These are phyloP conservation scores for Naumovozyma baii DNA, from an alignment of 805 yeast species.

Conservation along the genomic window DNA sequence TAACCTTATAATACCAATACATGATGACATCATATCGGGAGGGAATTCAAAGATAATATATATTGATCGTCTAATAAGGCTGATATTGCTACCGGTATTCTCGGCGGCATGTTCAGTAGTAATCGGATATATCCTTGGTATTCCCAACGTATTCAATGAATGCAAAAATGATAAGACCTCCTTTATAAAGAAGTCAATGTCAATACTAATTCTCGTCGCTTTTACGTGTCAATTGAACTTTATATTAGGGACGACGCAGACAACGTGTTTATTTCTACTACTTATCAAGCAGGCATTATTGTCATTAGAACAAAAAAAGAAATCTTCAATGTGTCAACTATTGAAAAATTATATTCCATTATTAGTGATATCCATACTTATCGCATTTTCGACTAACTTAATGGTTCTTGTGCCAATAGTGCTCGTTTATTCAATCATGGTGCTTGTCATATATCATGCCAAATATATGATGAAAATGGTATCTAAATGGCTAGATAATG, in stretches of 20 bases:
- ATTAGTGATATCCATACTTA: not conserved
- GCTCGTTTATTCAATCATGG: not conserved
- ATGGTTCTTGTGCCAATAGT: not conserved
- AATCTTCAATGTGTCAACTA: not conserved
- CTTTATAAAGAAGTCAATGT: not conserved
- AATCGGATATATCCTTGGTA: not conserved
- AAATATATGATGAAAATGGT: not conserved
- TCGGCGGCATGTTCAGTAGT: not conserved
- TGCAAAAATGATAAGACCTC: not conserved
- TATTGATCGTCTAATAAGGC: conserved; percentile 2
- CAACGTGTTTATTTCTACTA: conserved; percentile 13
- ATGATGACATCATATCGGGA: conserved; percentile 3
- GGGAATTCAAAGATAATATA: not conserved
- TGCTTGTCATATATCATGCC: no score
- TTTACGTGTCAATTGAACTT: conserved; percentile 4
- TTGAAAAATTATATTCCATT: not conserved
- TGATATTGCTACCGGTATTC: conserved; percentile 3
- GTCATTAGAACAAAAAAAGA: not conserved
- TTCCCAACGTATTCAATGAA: not conserved
- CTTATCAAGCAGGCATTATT: conserved; percentile 5
- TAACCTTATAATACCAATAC: conserved; percentile 15
- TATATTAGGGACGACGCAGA: conserved; percentile 9
- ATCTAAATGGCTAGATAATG: not conserved
- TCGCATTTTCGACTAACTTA: not conserved
- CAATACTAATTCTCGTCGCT: conserved; percentile 2